These are phyloP conservation scores for Drechslera avenae DNA, from an alignment of 2,329 filamentous ascomycete genomes.

Conservation along the genomic window DNA sequence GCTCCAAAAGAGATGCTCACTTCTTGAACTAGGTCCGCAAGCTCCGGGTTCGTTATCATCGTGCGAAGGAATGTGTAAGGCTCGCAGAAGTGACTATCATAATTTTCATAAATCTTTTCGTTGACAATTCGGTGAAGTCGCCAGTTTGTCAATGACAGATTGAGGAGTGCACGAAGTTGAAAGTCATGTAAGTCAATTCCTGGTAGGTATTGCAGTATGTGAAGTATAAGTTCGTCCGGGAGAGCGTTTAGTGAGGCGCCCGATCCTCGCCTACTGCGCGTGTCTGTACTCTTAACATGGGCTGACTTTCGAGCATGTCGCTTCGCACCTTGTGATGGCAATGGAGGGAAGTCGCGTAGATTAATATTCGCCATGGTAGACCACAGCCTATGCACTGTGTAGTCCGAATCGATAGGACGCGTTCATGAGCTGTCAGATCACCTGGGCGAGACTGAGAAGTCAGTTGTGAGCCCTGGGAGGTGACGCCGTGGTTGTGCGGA, in stretches of 20 bases:
- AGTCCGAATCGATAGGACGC: background rate
- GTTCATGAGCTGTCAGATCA: background rate
- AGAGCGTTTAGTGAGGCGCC: conserved; percentile 26
- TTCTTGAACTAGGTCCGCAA: conserved; percentile 24
- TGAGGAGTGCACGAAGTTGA: conserved; percentile 25
- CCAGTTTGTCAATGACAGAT: conserved; percentile 29
- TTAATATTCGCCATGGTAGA: conserved; percentile 20
- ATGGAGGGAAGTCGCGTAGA: conserved; percentile 27
- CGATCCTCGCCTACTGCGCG: background rate
- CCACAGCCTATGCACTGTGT: no score
- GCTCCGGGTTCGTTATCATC: conserved; percentile 21
- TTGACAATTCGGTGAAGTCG: conserved; percentile 30
- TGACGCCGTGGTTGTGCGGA: no score
- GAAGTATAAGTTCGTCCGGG: conserved; percentile 36
- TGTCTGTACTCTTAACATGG: no score
- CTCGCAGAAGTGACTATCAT: conserved; percentile 29
- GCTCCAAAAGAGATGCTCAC: conserved; percentile 20
- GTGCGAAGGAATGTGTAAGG: conserved; percentile 39
- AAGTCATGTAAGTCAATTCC: conserved; percentile 19
- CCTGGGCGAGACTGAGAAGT: no score
- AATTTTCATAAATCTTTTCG: conserved; percentile 27
- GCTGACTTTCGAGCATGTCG: background rate
- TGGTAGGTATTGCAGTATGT: conserved; percentile 33
- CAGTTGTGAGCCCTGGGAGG: no score
- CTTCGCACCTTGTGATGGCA: conserved; percentile 20